These are phyloP conservation scores for Furcasterigmium sp. DNA, from an alignment of 2,329 filamentous ascomycete species.

Conservation along the genomic window DNA sequence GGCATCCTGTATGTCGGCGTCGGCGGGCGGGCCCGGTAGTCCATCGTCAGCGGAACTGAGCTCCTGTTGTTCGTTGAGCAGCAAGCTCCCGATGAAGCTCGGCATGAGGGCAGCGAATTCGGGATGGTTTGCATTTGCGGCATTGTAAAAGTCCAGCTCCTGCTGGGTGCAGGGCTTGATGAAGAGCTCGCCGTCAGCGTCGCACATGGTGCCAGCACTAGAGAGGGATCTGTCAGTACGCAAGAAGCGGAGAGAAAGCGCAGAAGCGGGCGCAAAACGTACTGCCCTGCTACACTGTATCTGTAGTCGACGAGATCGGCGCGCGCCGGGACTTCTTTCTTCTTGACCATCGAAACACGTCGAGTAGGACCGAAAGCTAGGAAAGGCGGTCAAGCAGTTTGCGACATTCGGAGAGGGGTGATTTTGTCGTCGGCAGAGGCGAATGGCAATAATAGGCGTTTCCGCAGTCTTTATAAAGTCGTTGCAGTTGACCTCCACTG, in stretches of 20 bases:
- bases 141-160: constrained; percentile 89
- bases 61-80: constrained; percentile 53
- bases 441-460: no score
- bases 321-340: constrained; percentile 43
- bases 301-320: constrained; percentile 64
- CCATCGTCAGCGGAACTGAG: constrained; percentile 42
- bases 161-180: constrained; percentile 87
- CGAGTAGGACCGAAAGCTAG: neutral
- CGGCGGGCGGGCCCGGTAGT: constrained; percentile 36
- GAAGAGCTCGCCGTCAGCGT: constrained; percentile 76
- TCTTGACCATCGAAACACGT: constrained; percentile 1
- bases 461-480: no score
- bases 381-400: neutral
- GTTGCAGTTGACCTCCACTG: no score
- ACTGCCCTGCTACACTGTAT: constrained; percentile 81
- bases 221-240: constrained; percentile 4
- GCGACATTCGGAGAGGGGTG: no score
- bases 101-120: constrained; percentile 80
- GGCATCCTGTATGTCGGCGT: constrained; percentile 26
- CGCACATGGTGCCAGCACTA: constrained; percentile 87
- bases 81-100: constrained; percentile 73
- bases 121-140: constrained; percentile 57
- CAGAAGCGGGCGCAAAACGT: constrained; percentile 33
- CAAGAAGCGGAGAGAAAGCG: neutral
- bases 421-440: no score